Base-by-base conservation (phyloP, 1,139 yeast genomes). In the Wickerhamomyces sp. region DNA sequence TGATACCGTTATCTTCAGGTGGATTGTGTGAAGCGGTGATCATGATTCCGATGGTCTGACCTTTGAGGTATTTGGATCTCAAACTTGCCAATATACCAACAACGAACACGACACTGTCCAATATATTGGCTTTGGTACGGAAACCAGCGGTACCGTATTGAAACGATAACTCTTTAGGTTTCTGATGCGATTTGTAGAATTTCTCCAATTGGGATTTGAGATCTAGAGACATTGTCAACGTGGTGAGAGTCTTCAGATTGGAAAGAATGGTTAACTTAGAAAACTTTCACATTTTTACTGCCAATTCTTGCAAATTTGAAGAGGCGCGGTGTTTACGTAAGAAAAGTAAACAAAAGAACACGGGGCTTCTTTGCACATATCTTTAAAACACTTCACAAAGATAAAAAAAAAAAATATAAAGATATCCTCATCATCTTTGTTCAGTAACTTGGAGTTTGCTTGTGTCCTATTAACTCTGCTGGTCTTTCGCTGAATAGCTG, bases 11-110 rank as follows among this genome's bases (percentile, higher is more conserved):
- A 54, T 91, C 98, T 33, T 68, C 70, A 0, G 97, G 95, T 0
- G 97, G 97, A 52, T 91, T 91, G 58, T 91, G 98, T 2, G 96
- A 86, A 0, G 98, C 98, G 3, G 98, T 93, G 51, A 93, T 79
- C 97, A 93, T 91, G 10, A 88, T 82, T 16, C 94, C 95, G 31
- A 89, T 73, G 16, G 85, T 75, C 52, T 81, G 66, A 3, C 94
- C 88, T 2, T 64, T 62, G 31, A 84, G 64, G 46, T 66, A 72
- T 45, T 82, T 73, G 17, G 97, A 88, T 54, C 98, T 71, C 46
- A 91, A 65, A 5, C 81, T 66, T 1, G 98, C 96, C 28, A 89
- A 58, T 14, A 88, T 65, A 1, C 96, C 96, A 16, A 84, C 87
- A 12, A 93, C 75, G 59, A 77, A 88, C 58, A 86, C 82, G 32